These are phyloP conservation scores for Beauveria rudraprayagi DNA, from an alignment of 2,329 filamentous ascomycete species.

Conservation along the genomic window DNA sequence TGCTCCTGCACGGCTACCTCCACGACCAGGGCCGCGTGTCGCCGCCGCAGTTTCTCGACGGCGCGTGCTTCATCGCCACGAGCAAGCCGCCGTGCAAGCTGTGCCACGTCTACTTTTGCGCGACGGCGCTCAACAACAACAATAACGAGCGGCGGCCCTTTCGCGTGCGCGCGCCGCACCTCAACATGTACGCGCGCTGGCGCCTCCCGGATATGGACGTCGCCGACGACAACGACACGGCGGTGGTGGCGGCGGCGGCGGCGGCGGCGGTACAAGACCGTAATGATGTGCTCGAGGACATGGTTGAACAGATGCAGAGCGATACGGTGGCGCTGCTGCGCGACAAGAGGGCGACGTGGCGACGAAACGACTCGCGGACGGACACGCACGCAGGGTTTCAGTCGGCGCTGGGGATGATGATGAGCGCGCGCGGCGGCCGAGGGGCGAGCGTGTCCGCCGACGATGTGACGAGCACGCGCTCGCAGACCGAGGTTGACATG, in stretches of 20 bases:
- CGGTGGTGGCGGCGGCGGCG: too few relatives aligned
- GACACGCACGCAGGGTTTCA: not conserved
- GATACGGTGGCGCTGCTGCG: constrained; percentile 18
- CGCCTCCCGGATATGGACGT: constrained; percentile 20
- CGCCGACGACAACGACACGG: not conserved
- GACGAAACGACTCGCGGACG: not conserved
- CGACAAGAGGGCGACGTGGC: constrained; percentile 14
- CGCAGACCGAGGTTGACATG: not conserved
- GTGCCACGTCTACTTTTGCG: constrained; percentile 24
- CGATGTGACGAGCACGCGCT: not conserved
- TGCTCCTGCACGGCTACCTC: constrained; percentile 19
- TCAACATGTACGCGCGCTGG: constrained; percentile 29
- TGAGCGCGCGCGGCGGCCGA: not conserved
- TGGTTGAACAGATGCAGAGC: constrained; percentile 17
- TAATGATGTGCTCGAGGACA: constrained; percentile 13
- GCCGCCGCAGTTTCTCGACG: constrained; percentile 19
- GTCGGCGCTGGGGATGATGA: not conserved
- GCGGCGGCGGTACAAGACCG: not conserved
- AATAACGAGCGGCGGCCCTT: constrained; percentile 9
- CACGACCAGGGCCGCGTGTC: not conserved
- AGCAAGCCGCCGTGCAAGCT: constrained; percentile 29
- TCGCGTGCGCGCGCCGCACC: constrained; percentile 20
- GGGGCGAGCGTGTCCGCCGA: not conserved
- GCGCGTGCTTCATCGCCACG: constrained; percentile 24
- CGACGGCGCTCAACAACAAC: not conserved